Evolutionary conservation across 345 rosid genomes (phyloP).

Genomic region (Anastatica hierochuntica): DNA sequence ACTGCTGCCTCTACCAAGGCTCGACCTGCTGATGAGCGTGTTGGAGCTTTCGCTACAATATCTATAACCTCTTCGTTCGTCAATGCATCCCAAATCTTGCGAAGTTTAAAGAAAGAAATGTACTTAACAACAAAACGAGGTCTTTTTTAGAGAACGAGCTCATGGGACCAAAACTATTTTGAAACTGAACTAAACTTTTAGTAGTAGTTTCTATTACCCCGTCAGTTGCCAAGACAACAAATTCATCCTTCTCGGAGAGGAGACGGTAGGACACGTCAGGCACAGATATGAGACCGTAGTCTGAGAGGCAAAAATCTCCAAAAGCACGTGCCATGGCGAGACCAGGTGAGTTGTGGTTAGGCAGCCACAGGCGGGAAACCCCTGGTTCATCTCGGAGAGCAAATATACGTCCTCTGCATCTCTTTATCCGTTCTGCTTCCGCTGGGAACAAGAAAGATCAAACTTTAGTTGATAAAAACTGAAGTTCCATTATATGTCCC

Average conservation of each 20-base stretch:
- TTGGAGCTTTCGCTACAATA: constrained; percentile 58
- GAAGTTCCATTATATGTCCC: neutral
- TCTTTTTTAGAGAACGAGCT: constrained; percentile 1
- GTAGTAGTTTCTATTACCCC: constrained; percentile 50
- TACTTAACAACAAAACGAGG: neutral
- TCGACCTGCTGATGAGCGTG: constrained; percentile 65
- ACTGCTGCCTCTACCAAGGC: constrained; percentile 79
- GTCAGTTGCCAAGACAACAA: constrained; percentile 90
- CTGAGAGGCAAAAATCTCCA: constrained; percentile 96
- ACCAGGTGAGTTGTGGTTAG: constrained; percentile 87
- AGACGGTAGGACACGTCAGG: constrained; percentile 64
- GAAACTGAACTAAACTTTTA: too few species aligned
- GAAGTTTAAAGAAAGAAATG: neutral
- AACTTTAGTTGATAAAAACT: neutral
- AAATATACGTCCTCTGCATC: constrained; percentile 85
- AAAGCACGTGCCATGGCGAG: constrained; percentile 99
- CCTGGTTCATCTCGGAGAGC: constrained; percentile 92
- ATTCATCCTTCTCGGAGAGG: constrained; percentile 70
- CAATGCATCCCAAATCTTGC: constrained; percentile 90
- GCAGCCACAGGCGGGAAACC: constrained; percentile 91
- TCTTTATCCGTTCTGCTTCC: constrained; percentile 86
- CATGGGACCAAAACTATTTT: neutral
- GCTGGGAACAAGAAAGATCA: constrained; percentile 31
- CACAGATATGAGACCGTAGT: constrained; percentile 88
- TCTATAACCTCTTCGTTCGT: constrained; percentile 80